Conservation (phyloP, 805 yeast genomes). For the Nakazawaea siamensis region DNA sequence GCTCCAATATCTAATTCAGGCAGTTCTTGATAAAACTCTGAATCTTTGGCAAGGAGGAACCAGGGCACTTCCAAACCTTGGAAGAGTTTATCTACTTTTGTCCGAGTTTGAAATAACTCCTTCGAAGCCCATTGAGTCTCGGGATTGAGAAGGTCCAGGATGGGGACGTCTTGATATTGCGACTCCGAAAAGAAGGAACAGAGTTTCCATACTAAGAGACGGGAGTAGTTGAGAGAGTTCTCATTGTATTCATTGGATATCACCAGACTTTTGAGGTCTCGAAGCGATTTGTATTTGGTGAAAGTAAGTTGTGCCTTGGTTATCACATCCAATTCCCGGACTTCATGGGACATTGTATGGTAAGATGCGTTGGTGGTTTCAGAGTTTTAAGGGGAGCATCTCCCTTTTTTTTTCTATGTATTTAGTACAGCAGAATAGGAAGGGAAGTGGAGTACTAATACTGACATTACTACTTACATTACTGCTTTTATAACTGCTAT, state of each 20-base stretch:
- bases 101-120: neutral
- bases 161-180: constrained; percentile 7
- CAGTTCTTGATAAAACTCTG: constrained; percentile 14
- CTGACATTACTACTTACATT: neutral
- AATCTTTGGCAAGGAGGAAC: constrained; percentile 20
- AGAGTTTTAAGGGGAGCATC: too few relatives aligned
- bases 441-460: too few relatives aligned
- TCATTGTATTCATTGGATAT: constrained; percentile 12
- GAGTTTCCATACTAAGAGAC: constrained; percentile 19
- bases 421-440: too few relatives aligned
- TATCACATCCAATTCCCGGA: constrained; percentile 6
- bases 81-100: constrained; percentile 10
- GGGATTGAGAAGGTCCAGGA: too few relatives aligned
- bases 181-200: constrained; percentile 11
- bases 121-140: too few relatives aligned
- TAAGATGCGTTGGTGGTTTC: too few relatives aligned
- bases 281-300: constrained; percentile 6
- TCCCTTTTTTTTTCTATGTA: too few relatives aligned
- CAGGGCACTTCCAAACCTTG: constrained; percentile 23
- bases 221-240: constrained; percentile 14
- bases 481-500: too few relatives aligned
- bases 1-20: constrained; percentile 18
- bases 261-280: constrained; percentile 5
- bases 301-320: constrained; percentile 9
- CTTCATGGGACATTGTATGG: too few relatives aligned